phyloP scores from a whole-genome alignment of 1,139 yeast genomes.

The Suhomyces bribrorum region DNA sequence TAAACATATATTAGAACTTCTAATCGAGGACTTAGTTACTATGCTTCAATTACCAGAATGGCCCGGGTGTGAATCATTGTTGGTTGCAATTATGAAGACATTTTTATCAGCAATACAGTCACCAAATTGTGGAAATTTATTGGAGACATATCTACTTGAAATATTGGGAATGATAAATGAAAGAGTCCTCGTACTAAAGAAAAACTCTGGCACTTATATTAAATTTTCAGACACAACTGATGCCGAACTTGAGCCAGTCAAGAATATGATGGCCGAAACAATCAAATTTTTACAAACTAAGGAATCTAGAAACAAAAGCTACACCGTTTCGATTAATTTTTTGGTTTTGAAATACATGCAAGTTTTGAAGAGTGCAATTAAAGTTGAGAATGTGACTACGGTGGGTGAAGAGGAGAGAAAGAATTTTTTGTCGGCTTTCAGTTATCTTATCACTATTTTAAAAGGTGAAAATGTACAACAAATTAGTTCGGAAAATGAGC shows the following conservation, averaged over 20 bases:
- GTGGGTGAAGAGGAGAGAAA: neutral
- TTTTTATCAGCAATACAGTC: conserved; percentile 39
- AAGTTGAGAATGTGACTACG: neutral
- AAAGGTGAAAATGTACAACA: neutral
- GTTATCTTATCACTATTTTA: conserved; percentile 1
- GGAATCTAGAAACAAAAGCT: conserved; percentile 10
- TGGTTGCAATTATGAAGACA: conserved; percentile 44
- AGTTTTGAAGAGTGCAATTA: neutral
- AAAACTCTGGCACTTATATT: conserved; percentile 7
- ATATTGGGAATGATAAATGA: conserved; percentile 58
- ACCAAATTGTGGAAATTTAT: conserved; percentile 32
- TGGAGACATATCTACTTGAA: conserved; percentile 56
- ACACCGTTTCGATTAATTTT: conserved; percentile 14
- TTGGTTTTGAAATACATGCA: conserved; percentile 16
- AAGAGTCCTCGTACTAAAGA: conserved; percentile 39
- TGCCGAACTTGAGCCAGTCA: conserved; percentile 14
- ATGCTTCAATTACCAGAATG: conserved; percentile 59
- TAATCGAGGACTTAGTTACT: conserved; percentile 55
- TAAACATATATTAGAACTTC: conserved; percentile 47
- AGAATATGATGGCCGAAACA: conserved; percentile 11
- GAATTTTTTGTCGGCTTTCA: neutral
- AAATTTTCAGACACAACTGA: conserved; percentile 19
- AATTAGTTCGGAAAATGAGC: conserved; percentile 15
- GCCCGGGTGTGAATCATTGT: conserved; percentile 55
- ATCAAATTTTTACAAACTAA: conserved; percentile 19